These are phyloP conservation scores for Microdochium bolleyi DNA, from an alignment of 2,329 filamentous ascomycete genomes.

Conservation along the genomic window DNA sequence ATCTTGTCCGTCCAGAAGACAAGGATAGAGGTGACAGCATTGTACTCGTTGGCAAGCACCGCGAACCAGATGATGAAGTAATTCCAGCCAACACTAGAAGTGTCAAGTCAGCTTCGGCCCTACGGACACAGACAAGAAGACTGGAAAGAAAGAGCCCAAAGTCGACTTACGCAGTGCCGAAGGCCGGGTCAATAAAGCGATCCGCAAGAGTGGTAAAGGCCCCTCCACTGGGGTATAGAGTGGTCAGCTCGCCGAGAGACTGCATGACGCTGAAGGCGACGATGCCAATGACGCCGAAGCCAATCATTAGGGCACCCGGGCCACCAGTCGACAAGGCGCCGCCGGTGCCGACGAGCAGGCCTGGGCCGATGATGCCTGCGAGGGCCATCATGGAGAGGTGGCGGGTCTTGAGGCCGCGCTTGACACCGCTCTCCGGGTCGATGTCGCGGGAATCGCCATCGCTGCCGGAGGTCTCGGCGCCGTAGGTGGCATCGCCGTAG, in stretches of 20 bases:
- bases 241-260: constrained; percentile 66
- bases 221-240: constrained; percentile 62
- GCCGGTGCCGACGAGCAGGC: constrained; percentile 64
- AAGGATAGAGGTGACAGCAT: constrained; percentile 58
- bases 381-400: constrained; percentile 59
- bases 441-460: constrained; percentile 32
- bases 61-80: constrained; percentile 62
- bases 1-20: constrained; percentile 55
- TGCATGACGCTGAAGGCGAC: constrained; percentile 64
- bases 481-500: constrained; percentile 9
- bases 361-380: constrained; percentile 59
- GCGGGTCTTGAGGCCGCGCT: constrained; percentile 54
- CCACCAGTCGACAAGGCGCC: constrained; percentile 61
- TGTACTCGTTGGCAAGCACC: constrained; percentile 64
- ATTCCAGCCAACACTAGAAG: constrained; percentile 52
- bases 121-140: no score
- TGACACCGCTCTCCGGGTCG: constrained; percentile 56
- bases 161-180: constrained; percentile 46
- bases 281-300: constrained; percentile 64
- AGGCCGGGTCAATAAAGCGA: constrained; percentile 63
- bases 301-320: constrained; percentile 64
- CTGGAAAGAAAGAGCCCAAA: no score
- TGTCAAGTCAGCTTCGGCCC: background rate
- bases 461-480: constrained; percentile 24
- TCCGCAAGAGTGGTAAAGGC: constrained; percentile 65